Conservation (phyloP, 768 basidiomycete species). For the Leccinum ochraceum region DNA sequence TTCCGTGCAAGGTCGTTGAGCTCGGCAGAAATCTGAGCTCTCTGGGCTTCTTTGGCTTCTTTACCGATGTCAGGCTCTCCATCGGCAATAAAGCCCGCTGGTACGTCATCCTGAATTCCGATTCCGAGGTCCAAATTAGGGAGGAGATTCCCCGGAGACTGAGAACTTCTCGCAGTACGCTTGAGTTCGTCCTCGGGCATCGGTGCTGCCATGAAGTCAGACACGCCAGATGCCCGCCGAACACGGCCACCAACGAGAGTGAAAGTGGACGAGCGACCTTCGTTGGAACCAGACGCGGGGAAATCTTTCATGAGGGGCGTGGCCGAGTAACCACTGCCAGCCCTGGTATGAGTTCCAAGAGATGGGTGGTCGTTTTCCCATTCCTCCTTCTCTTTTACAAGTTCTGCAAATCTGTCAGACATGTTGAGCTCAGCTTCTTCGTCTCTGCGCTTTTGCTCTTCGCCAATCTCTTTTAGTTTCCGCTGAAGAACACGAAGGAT, state of each 20-base stretch:
- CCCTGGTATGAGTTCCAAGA: conserved; percentile 57
- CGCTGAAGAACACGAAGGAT: conserved; percentile 78
- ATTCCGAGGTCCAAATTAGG: conserved; percentile 75
- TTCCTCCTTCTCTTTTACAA: conserved; percentile 69
- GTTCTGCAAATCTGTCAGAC: conserved; percentile 62
- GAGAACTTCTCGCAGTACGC: conserved; percentile 48
- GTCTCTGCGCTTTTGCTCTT: conserved; percentile 71
- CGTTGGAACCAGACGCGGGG: conserved; percentile 50
- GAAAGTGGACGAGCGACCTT: conserved; percentile 43
- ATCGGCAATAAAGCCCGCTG: conserved; percentile 63
- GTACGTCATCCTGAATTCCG: conserved; percentile 75
- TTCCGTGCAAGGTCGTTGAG: conserved; percentile 60
- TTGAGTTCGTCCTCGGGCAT: conserved; percentile 62
- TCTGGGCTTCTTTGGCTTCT: conserved; percentile 35
- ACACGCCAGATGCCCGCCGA: conserved; percentile 66
- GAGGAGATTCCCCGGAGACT: conserved; percentile 53
- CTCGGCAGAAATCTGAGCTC: conserved; percentile 42
- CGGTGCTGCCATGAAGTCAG: conserved; percentile 69
- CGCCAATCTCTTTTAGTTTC: conserved; percentile 77
- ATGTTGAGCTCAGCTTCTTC: conserved; percentile 76
- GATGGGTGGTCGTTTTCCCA: conserved; percentile 89
- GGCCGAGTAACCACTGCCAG: conserved; percentile 63
- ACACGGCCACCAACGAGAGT: conserved; percentile 54
- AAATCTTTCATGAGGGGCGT: conserved; percentile 68
- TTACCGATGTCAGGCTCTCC: conserved; percentile 33